phyloP scores from a whole-genome alignment of 352 stramenopile genomes.

The Phytophthora nicotianae region DNA sequence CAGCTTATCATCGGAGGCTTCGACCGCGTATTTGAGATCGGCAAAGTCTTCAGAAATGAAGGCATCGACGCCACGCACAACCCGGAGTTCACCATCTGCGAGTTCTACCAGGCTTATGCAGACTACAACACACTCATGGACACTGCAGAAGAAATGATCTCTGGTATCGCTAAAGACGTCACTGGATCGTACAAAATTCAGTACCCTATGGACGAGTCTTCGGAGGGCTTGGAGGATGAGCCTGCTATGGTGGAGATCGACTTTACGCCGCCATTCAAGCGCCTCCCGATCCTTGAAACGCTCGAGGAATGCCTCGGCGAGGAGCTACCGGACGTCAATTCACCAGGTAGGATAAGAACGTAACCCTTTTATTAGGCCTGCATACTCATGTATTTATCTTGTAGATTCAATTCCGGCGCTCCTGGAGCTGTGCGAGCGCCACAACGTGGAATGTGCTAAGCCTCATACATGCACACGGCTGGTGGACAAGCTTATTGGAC shows the following conservation, averaged over 20 bases:
- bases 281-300: constrained; percentile 96
- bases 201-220: constrained; percentile 89
- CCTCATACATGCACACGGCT: constrained; percentile 96
- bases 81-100: constrained; percentile 99
- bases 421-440: constrained; percentile 84
- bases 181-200: constrained; percentile 96
- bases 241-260: constrained; percentile 92
- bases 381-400: not conserved
- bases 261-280: constrained; percentile 98
- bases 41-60: constrained; percentile 99
- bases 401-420: constrained; percentile 78
- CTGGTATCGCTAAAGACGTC: constrained; percentile 96
- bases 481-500: constrained; percentile 97
- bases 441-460: constrained; percentile 90
- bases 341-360: constrained; percentile 41
- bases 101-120: constrained; percentile 99
- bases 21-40: constrained; percentile 99
- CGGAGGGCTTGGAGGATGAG: constrained; percentile 20
- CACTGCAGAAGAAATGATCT: constrained; percentile 98
- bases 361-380: not conserved
- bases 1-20: constrained; percentile 94
- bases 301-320: constrained; percentile 91
- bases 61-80: constrained; percentile 98
- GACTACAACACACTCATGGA: constrained; percentile 99
- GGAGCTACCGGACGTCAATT: constrained; percentile 71